These are phyloP conservation scores for Candida piceae DNA, from an alignment of 805 yeast species.

Conservation along the genomic window DNA sequence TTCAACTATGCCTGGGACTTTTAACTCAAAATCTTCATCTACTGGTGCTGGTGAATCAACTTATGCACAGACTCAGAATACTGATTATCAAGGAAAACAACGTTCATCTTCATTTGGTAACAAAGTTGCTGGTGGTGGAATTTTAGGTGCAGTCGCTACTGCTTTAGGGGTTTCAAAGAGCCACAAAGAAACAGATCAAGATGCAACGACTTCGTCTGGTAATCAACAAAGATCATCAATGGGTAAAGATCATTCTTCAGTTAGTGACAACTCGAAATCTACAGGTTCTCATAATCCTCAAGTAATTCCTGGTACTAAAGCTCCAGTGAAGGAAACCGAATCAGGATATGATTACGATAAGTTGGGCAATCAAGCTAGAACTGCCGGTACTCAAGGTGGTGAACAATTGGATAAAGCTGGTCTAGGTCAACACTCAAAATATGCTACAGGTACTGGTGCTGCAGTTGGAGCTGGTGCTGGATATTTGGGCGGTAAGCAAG, in stretches of 20 bases:
- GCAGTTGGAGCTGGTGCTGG: slow-evolving; percentile 13
- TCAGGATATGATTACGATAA: slow-evolving; percentile 7
- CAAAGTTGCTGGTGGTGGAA: background rate
- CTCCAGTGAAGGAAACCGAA: too few relatives aligned
- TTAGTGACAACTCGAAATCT: too few relatives aligned
- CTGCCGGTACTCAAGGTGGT: slow-evolving; percentile 6
- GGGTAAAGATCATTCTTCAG: too few relatives aligned
- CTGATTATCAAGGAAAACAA: background rate
- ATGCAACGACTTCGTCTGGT: too few relatives aligned
- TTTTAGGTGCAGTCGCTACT: slow-evolving; percentile 1
- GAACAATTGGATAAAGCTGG: slow-evolving; percentile 10
- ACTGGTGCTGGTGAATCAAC: too few relatives aligned
- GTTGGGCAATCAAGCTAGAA: slow-evolving; percentile 6
- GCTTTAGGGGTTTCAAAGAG: background rate
- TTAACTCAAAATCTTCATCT: background rate
- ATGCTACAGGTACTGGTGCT: slow-evolving; percentile 9
- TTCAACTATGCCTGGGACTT: background rate
- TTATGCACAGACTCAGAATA: too few relatives aligned
- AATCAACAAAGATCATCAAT: background rate
- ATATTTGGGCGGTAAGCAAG: background rate
- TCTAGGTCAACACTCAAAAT: slow-evolving; percentile 9
- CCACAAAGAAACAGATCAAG: too few relatives aligned
- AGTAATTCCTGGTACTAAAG: too few relatives aligned
- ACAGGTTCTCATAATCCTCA: too few relatives aligned
- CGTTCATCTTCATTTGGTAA: background rate